Evolutionary conservation across 1,284 basidiomycete genomes (phyloP), one percentile per base, ranked within the genome.

Genomic region (Malassezia slooffiae): DNA sequence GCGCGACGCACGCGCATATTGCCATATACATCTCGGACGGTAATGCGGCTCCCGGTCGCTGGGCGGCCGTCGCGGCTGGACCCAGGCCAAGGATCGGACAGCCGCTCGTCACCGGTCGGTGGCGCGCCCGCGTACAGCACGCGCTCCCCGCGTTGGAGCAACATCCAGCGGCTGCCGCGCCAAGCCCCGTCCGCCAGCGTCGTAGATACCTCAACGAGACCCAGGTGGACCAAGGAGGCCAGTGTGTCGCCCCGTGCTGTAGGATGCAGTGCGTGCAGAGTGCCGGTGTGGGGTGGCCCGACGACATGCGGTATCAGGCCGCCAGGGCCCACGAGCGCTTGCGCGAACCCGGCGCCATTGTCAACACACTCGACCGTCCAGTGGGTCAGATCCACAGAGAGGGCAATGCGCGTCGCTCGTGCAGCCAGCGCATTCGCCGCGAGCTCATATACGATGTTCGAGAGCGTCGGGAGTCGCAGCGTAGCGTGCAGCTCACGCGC

Each of bases 121-220:
- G 41, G 12, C 13, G 17, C 15, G 13, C 35, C 42, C 7, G 28
- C 30, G n/a, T 43, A 32, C 16, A 43, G 23, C 9, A 43, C 34
- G 3, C 27, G 29, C 12, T 33, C 21, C 10, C 30, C 35, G 16
- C 42, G 34, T 35, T 43, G 35, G 10, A 43, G 30, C 10, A 30
- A 28, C 10, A 22, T 37, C 12, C 23, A 31, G 3, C 10, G n/a
- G n/a, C n/a, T n/a, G n/a, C n/a, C n/a, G n/a, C n/a, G n/a, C n/a
- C n/a, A n/a, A n/a, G n/a, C n/a, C n/a, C n/a, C n/a, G n/a, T n/a
- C n/a, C n/a, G n/a, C n/a, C n/a, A n/a, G n/a, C n/a, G n/a, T n/a
- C n/a, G n/a, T n/a, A n/a, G n/a, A n/a, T n/a, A n/a, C n/a, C n/a
- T 43, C 29, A 4, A 43, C 35, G 5, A 43, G 24, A 1, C 26